Base-by-base conservation (phyloP, 2,329 filamentous ascomycete species). In the Thelonectria blattea region DNA sequence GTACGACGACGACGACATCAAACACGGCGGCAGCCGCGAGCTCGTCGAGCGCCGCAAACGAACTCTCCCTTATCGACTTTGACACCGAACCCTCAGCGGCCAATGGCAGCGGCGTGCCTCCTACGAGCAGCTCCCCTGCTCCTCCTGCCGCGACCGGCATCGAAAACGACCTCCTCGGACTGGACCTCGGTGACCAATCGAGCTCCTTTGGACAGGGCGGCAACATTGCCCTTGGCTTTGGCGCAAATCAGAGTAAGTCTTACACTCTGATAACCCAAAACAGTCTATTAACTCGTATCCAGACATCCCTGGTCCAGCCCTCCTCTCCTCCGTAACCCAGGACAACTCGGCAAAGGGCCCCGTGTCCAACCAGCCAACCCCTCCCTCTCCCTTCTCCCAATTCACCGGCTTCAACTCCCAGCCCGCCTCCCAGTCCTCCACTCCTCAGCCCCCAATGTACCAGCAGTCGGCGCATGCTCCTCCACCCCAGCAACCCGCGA, bases 51-150 rank as follows among this genome's bases (percentile, higher is more conserved):
- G 77, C 83, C 8, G 78, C 79, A 5, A 83, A 92, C 70, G 93
- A 97, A 75, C 79, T 97, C 20, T 98, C 95, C 5, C 79, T 99
- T 65, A 99, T 99, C 71, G 95, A 99, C 73, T 93, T 99, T 71
- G 91, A 90, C 61, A 89, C 76, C 5, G 85, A 88, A 48, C 72
- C 88, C 8, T 67, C 87, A 15, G 87, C 88, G 41, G 79, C 83
- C 42, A 81, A 80, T 57, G 80, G 81, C 24, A 75, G 80, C 46
- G 77, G 80, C 32, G 74, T 80, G 8, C 65, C 73, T 47, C 69
- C 75, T 37, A 65, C 76, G 24, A 67, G 72, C 30, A 77, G 42
- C 43, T 17, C 56, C 8, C 47, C 57, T 47, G 61, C 52, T 11
- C 59, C 68, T 48, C 75, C 80, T 14, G 84, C 86, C 58, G 79